Evolutionary conservation across 2,329 filamentous ascomycete genomes (phyloP), one percentile per base, ranked within the genome.

Genomic region (Daldinia eschscholtzii): DNA sequence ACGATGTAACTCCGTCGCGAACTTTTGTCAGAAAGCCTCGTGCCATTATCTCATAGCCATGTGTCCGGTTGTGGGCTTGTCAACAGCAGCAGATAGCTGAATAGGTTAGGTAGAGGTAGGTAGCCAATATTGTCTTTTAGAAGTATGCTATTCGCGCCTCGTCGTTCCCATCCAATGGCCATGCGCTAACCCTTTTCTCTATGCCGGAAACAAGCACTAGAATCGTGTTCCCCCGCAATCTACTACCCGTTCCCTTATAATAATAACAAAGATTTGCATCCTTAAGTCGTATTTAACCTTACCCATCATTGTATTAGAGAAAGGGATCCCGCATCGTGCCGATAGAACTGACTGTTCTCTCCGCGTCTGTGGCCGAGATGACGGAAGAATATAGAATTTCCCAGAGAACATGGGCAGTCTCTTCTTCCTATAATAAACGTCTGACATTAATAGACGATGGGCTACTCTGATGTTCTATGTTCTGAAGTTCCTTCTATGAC

Each of bases 1-100:
- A 48, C 42, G 41, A 67, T 71, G 66, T 70, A 67, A 70, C 64
- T 71, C 23, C 57, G 50, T 41, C 23, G 50, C 57, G 57, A 67
- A 30, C 20, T 46, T 37, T 63, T 61, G 55, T 52, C 57, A 23
- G 57, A 23, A 50, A 57, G 6, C 30, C 28, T 57, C 61, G 50
- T 63, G 39, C 15, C 56, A 53, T 55, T 52, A n/a, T 44, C 20
- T 57, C 20, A 20, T 56, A 23, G 55, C 20, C 20, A 44, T 60
- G 52, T 30, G 18, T 57, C n/a, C 44, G 4, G 37, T 23, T 33
- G 23, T 53, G 41, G 6, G 63, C 66, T 64, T 52, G 44, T 23
- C 20, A 23, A 23, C 20, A 23, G 20, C 20, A 23, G 20, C 20
- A 2, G 20, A 23, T 23, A 23, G 20, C 20, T 23, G 20, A 23